A percentile compares a stretch with the other conserved stretches of the same genome.
Conservation (phyloP, 106 monocot genomes). For the Dendrobium huoshanense region DNA sequence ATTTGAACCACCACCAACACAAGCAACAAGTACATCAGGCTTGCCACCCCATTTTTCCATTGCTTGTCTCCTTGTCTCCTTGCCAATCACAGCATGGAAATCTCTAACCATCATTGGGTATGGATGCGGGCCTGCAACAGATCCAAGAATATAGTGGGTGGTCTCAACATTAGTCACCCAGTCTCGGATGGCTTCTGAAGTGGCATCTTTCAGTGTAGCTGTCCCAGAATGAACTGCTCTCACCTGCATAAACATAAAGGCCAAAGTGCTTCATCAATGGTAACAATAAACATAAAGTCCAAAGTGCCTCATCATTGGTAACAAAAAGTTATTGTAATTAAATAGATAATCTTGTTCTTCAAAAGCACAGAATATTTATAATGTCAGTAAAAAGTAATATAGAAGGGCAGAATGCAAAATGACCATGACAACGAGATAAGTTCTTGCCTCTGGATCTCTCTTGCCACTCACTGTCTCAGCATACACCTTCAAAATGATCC, state of each 20-base stretch:
- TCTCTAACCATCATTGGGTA: conserved; percentile 83
- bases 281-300: not conserved
- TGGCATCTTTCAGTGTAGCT: conserved; percentile 74
- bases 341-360: not conserved
- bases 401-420: not conserved
- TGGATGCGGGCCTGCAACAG: conserved; percentile 73
- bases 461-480: not conserved
- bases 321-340: not conserved
- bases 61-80: conserved; percentile 67
- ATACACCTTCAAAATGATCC: not conserved
- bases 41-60: conserved; percentile 75
- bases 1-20: conserved; percentile 83
- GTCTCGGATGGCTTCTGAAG: conserved; percentile 68
- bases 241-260: conserved; percentile 23
- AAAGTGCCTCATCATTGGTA: not conserved
- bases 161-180: conserved; percentile 77
- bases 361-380: not conserved
- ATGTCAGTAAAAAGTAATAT: not conserved
- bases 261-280: not conserved
- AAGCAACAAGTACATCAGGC: conserved; percentile 66
- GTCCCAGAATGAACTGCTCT: conserved; percentile 66
- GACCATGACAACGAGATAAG: not conserved
- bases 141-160: conserved; percentile 76
- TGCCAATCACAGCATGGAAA: conserved; percentile 75
- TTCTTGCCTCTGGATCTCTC: not conserved